These are phyloP conservation scores for Bryum argenteum DNA, from an alignment of 225 moss, liverwort and hornwort genomes.

Conservation along the genomic window DNA sequence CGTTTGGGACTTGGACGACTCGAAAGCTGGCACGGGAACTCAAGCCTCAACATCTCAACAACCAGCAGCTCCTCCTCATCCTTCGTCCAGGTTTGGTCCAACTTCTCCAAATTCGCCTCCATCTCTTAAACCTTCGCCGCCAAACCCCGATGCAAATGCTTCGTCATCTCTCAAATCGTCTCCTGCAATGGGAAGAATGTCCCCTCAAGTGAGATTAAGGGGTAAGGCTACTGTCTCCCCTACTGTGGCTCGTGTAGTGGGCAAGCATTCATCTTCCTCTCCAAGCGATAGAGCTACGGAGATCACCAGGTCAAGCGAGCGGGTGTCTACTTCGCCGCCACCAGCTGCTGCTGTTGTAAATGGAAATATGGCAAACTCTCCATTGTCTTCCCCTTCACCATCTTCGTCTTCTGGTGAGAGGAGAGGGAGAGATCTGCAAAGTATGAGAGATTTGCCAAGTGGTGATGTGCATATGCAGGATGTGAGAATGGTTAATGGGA, in stretches of 20 bases:
- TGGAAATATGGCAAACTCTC: conserved; percentile 33
- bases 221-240: conserved; percentile 40
- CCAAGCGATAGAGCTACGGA: conserved; percentile 32
- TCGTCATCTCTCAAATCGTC: conserved; percentile 32
- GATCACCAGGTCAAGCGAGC: conserved; percentile 36
- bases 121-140: conserved; percentile 34
- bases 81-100: conserved; percentile 62
- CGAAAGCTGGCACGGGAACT: conserved; percentile 56
- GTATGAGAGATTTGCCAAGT: conserved; percentile 47
- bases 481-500: conserved; percentile 45
- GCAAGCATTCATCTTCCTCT: conserved; percentile 42
- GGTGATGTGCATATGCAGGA: conserved; percentile 64
- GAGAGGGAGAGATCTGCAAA: conserved; percentile 50
- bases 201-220: conserved; percentile 32
- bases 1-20: conserved; percentile 95
- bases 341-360: conserved; percentile 29
- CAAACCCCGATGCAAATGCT: conserved; percentile 23
- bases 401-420: conserved; percentile 46
- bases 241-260: conserved; percentile 32
- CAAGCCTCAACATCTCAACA: conserved; percentile 44
- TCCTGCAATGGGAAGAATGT: conserved; percentile 34
- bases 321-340: conserved; percentile 49
- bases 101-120: conserved; percentile 41
- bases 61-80: conserved; percentile 45
- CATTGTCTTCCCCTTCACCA: conserved; percentile 44